Percentiles rank a stretch among this genome's conserved stretches.
Conservation (phyloP, 768 basidiomycete genomes). For the Psilocybe tampanensis region DNA sequence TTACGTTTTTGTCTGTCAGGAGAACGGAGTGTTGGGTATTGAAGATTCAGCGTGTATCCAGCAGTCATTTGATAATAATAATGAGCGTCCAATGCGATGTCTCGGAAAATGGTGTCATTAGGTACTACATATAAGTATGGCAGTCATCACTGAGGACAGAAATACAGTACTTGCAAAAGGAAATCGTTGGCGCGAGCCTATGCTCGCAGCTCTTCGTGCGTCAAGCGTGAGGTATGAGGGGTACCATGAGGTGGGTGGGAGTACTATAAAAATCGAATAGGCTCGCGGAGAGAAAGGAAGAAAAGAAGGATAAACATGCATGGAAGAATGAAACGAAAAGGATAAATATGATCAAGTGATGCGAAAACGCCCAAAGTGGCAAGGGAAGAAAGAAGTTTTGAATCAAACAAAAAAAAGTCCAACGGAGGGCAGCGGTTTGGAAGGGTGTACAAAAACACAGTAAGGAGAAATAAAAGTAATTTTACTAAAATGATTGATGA, state of each 20-base stretch:
- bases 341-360: constrained; percentile 19
- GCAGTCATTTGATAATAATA: too few relatives aligned
- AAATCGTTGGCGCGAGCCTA: constrained; percentile 1
- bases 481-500: not conserved
- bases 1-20: too few relatives aligned
- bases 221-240: constrained; percentile 1
- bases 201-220: constrained; percentile 3
- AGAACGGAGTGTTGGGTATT: too few relatives aligned
- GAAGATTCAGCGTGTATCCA: too few relatives aligned
- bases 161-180: constrained; percentile 2
- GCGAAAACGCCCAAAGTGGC: constrained; percentile 1
- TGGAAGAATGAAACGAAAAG: constrained; percentile 9
- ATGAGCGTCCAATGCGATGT: not conserved
- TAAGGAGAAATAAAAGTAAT: not conserved
- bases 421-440: not conserved
- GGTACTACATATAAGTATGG: constrained; percentile 4
- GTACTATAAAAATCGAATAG: not conserved
- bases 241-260: not conserved
- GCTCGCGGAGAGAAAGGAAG: constrained; percentile 6
- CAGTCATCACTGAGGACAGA: constrained; percentile 2
- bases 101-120: not conserved
- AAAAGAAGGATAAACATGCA: constrained; percentile 4
- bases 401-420: constrained; percentile 4
- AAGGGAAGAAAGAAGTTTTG: constrained; percentile 1
- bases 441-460: constrained; percentile 10